A percentile compares a stretch with the other conserved stretches of the same genome.
phyloP scores from a whole-genome alignment of 2,329 filamentous ascomycete species.

The Xylaria sp. region DNA sequence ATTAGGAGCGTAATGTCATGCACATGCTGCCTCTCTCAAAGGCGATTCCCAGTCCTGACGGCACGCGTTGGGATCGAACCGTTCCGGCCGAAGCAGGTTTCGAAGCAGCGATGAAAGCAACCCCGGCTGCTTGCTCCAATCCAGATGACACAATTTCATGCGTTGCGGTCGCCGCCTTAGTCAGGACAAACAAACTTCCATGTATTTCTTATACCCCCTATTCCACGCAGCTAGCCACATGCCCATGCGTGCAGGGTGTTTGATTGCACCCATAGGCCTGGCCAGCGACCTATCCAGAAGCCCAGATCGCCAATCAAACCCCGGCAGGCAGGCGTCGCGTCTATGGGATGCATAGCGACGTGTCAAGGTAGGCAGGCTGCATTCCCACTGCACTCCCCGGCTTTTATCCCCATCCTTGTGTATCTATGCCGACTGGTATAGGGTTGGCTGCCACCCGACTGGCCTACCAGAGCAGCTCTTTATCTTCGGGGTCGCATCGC shows the following conservation, averaged over 20 bases:
- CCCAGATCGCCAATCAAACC: neutral
- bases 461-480: neutral
- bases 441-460: neutral
- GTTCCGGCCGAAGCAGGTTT: neutral
- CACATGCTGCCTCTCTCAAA: neutral
- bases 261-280: conserved; percentile 2
- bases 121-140: neutral
- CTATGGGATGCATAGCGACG: conserved; percentile 10
- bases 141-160: neutral
- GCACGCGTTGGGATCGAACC: neutral
- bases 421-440: neutral
- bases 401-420: neutral
- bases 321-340: neutral
- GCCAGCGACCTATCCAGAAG: neutral
- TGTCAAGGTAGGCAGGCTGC: conserved; percentile 15
- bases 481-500: neutral
- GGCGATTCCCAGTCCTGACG: neutral
- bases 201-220: neutral
- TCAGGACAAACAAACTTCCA: neutral
- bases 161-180: neutral
- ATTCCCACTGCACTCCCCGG: conserved; percentile 10
- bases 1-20: neutral
- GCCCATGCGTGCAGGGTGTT: conserved; percentile 15
- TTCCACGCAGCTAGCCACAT: conserved; percentile 8
- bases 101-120: neutral